Percentiles rank a stretch among this genome's conserved stretches.
Conservation (phyloP, 345 rosid species). For the Eucalyptus camaldulensis region DNA sequence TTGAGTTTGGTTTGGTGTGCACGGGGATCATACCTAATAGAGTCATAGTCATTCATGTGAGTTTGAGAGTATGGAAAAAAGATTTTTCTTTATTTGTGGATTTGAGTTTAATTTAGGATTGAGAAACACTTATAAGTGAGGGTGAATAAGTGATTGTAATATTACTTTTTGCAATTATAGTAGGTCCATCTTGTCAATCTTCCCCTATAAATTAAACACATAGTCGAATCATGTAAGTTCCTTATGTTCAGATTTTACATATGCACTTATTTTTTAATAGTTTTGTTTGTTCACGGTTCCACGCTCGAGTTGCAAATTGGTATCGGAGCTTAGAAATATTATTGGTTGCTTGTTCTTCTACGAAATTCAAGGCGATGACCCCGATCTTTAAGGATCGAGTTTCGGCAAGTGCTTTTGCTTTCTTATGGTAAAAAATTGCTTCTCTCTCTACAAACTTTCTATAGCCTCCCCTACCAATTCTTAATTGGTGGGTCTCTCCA, state of each 20-base stretch:
- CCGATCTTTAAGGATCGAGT: neutral
- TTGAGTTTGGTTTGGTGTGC: neutral
- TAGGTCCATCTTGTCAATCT: neutral
- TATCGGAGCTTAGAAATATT: neutral
- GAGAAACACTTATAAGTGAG: neutral
- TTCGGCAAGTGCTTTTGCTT: neutral
- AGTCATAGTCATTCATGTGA: neutral
- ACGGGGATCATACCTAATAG: neutral
- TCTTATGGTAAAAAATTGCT: neutral
- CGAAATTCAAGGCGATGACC: neutral
- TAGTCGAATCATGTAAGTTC: neutral
- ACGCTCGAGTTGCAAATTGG: neutral
- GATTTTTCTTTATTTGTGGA: neutral
- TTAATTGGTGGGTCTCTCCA: neutral
- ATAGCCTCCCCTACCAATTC: neutral
- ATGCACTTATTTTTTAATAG: neutral
- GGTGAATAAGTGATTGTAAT: neutral
- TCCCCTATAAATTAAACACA: neutral
- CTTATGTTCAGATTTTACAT: neutral
- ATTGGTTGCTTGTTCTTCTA: neutral
- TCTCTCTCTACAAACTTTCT: neutral
- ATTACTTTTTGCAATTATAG: neutral
- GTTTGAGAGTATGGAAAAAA: neutral
- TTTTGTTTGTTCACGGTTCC: neutral
- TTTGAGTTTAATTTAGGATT: neutral